Percentiles rank a stretch among this genome's conserved stretches.
Conservation (phyloP, 805 yeast genomes). For the Ogataea siamensis region DNA sequence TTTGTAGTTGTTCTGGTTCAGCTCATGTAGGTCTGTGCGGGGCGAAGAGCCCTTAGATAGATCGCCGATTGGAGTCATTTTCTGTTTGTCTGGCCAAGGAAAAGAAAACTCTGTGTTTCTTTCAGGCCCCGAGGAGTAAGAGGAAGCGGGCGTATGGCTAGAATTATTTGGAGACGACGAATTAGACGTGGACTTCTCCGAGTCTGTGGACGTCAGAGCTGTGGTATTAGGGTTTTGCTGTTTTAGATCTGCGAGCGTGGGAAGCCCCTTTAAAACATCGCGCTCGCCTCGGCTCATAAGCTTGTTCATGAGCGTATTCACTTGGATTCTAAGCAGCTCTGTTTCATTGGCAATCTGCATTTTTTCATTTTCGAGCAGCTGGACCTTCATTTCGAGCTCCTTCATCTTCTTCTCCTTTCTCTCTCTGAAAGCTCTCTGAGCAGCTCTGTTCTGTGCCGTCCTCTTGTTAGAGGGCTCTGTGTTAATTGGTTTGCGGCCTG, state of each 20-base stretch:
- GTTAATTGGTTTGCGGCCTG: slow-evolving; percentile 78
- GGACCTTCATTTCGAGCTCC: slow-evolving; percentile 79
- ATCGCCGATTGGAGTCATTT: background rate
- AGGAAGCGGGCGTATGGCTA: slow-evolving; percentile 20
- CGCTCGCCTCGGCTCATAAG: slow-evolving; percentile 34
- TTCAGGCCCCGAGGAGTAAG: slow-evolving; percentile 14
- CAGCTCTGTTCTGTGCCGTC: slow-evolving; percentile 96
- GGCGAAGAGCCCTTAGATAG: background rate
- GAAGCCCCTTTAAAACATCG: slow-evolving; percentile 10
- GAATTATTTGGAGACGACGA: slow-evolving; percentile 19
- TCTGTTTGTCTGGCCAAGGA: slow-evolving; percentile 10
- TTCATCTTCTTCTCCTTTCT: slow-evolving; percentile 85
- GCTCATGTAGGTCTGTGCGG: slow-evolving; percentile 10
- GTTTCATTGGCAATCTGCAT: slow-evolving; percentile 67
- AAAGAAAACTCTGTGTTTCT: slow-evolving; percentile 10
- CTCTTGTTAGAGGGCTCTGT: slow-evolving; percentile 80
- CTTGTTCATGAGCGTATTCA: slow-evolving; percentile 69
- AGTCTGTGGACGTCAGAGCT: slow-evolving; percentile 14
- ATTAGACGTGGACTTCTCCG: slow-evolving; percentile 19
- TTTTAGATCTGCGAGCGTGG: slow-evolving; percentile 3
- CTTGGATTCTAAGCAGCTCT: slow-evolving; percentile 72
- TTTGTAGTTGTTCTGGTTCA: slow-evolving; percentile 25
- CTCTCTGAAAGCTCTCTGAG: slow-evolving; percentile 96
- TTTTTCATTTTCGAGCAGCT: slow-evolving; percentile 67
- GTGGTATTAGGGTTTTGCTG: background rate